A percentile compares a stretch with the other conserved stretches of the same genome.
Conservation (phyloP, 768 basidiomycete species). For the Auriculariales sp. region DNA sequence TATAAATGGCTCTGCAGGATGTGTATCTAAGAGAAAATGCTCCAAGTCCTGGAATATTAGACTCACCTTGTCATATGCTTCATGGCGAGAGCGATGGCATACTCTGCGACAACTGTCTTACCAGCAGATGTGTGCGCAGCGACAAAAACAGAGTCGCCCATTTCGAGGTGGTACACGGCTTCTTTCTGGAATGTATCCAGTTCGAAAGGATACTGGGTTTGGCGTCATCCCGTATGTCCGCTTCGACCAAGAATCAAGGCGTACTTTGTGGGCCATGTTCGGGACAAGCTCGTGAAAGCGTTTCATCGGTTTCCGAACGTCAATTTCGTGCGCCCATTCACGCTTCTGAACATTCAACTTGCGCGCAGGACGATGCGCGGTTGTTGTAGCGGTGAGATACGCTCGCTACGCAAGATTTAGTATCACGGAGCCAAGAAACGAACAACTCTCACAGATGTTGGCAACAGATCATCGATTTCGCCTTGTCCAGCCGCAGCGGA, state of each 20-base stretch:
- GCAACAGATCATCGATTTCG: constrained; percentile 5
- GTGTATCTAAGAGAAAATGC: background rate
- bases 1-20: constrained; percentile 76
- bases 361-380: constrained; percentile 25
- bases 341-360: constrained; percentile 52
- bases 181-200: constrained; percentile 98
- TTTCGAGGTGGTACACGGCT: constrained; percentile 92
- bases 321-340: constrained; percentile 96
- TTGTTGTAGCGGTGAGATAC: constrained; percentile 39
- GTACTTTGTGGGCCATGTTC: constrained; percentile 86
- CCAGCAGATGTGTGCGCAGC: constrained; percentile 99
- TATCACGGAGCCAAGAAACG: too few species aligned
- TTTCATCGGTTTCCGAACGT: constrained; percentile 75
- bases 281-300: constrained; percentile 91
- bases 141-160: constrained; percentile 98
- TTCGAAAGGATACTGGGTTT: constrained; percentile 85
- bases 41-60: background rate
- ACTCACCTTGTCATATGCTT: constrained; percentile 96
- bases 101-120: constrained; percentile 98
- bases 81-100: constrained; percentile 90
- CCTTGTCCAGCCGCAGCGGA: background rate
- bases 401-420: constrained; percentile 28
- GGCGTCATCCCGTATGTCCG: constrained; percentile 1
- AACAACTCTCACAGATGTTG: constrained; percentile 28
- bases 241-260: constrained; percentile 3